Base-by-base conservation (phyloP, 768 basidiomycete genomes). In the Macrolepiota fuliginosa region DNA sequence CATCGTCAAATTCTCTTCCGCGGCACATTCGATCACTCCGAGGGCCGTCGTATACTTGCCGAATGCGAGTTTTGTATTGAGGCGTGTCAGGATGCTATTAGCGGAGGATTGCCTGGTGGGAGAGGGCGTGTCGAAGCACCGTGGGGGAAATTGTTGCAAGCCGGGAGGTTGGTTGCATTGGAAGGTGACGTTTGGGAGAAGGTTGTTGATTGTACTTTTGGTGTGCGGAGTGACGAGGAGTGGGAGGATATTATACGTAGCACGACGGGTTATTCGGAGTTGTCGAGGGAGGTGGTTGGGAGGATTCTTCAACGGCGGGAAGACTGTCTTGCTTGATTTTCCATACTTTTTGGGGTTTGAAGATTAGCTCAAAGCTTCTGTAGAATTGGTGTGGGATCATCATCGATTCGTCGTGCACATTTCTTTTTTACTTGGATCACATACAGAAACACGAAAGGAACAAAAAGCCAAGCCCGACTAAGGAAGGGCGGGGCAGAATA, bases 11-110 rank as follows among this genome's bases (percentile, higher is more conserved):
- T 97, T 57, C 72, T 90, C 40, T 91, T 91, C 69, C 87, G 92
- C 46, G 88, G 92, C 0, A 83, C 84, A 62, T 82, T 95, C 59
- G 78, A 81, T 35, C 71, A 80, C 2, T 68, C 72, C 7, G 89
- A 92, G 58, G 91, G 89, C 4, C 81, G 78, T 62, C 74, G 76
- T 22, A 80, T 96, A 22, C 77, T 77, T 22, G 82, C 83, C 0
- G 95, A 98, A 72, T 86, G 85, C 76, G 82, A 87, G 68, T 79
- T 93, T 52, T 94, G 95, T 94, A 80, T 89, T 4, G 90, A 92
- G 73, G 89, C 91, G 6, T 91, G 87, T 62, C 82, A 84, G 27
- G 73, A 77, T 22, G 88, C 86, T 1, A 73, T 94, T 35, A 53
- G 45, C 4, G 54, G 53, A 7, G 71, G 73, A 40, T 73, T 82